Conservation (phyloP, 768 basidiomycete genomes). For the Mycena capillaripes region DNA sequence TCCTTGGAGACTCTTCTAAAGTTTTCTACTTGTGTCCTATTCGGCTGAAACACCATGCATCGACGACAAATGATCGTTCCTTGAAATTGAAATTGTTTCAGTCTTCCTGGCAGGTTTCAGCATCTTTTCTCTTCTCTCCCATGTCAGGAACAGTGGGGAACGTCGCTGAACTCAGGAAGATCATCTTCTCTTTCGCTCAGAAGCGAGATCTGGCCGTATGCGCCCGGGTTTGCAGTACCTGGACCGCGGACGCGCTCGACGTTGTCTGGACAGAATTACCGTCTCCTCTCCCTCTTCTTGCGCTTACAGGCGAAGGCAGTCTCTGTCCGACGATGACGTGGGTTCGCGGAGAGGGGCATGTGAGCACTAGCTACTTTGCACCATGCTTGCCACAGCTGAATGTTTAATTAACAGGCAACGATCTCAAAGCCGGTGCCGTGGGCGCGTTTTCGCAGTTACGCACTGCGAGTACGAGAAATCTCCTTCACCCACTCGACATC, state of each 20-base stretch:
- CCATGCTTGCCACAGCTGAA: too few relatives aligned
- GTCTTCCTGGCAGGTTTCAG: too few relatives aligned
- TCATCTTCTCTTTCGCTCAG: constrained; percentile 1
- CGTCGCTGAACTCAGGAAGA: constrained; percentile 4
- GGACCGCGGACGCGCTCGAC: constrained; percentile 7
- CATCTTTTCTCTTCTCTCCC: not conserved
- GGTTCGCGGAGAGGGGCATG: not conserved
- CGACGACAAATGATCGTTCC: too few relatives aligned
- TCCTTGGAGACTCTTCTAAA: too few relatives aligned
- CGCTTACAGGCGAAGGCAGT: not conserved
- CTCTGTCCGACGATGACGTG: not conserved
- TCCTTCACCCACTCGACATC: not conserved
- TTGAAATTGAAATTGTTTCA: too few relatives aligned
- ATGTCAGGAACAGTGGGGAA: not conserved
- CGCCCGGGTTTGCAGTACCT: constrained; percentile 1
- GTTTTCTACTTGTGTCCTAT: too few relatives aligned
- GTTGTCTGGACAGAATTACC: constrained; percentile 10
- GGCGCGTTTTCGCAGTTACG: not conserved
- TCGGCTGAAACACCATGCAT: too few relatives aligned
- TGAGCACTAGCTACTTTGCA: not conserved
- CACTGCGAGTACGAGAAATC: not conserved
- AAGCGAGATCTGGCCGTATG: not conserved
- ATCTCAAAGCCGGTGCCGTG: constrained; percentile 8
- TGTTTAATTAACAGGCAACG: constrained; percentile 13
- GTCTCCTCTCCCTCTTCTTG: not conserved